Base-by-base conservation (phyloP, 192 early-diverging fungal genomes). In the Kickxella alabastrina region DNA sequence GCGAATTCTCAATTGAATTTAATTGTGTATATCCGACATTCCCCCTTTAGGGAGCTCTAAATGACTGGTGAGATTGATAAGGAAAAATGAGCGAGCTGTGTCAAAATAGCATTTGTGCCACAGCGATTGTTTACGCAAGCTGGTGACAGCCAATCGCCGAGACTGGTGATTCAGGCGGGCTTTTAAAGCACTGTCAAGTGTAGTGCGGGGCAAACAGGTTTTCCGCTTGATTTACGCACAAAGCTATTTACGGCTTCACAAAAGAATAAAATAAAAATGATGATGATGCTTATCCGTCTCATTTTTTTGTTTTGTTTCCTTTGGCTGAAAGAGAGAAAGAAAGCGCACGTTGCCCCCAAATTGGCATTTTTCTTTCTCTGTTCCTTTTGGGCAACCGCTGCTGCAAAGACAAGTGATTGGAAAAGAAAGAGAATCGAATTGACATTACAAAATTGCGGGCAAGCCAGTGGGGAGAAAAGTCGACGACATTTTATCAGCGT, bases 111-210 rank as follows among this genome's bases (percentile, higher is more conserved):
- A n/a, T n/a, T n/a, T n/a, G n/a, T n/a, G n/a, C n/a, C n/a, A n/a
- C n/a, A n/a, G n/a, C 21, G 25, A 39, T 47, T 47, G 43, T 32
- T 44, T 44, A 24, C 4, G 27, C 36, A 39, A 47, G 54, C 8
- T 13, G 22, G 22, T n/a, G 43, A 14, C 18, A 15, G 43, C 56
- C 47, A 58, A 49, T 37, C 31, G 48, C 21, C 31, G n/a, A n/a
- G n/a, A n/a, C n/a, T n/a, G n/a, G n/a, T n/a, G n/a, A n/a, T 25
- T 12, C 38, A 49, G 28, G 53, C 53, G 61, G 61, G 61, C 61
- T 56, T 63, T 56, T 24, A 63, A 63, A 40, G 31, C 6, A 23
- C 4, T 10, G 1, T 1, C 9, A 21, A 0, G 47, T 63, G 26
- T 57, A 64, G 53, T 64, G 62, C 22, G 13, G 2, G 42, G 29